phyloP scores from a whole-genome alignment of 768 basidiomycete species.

The Lactifluus echinatus region DNA sequence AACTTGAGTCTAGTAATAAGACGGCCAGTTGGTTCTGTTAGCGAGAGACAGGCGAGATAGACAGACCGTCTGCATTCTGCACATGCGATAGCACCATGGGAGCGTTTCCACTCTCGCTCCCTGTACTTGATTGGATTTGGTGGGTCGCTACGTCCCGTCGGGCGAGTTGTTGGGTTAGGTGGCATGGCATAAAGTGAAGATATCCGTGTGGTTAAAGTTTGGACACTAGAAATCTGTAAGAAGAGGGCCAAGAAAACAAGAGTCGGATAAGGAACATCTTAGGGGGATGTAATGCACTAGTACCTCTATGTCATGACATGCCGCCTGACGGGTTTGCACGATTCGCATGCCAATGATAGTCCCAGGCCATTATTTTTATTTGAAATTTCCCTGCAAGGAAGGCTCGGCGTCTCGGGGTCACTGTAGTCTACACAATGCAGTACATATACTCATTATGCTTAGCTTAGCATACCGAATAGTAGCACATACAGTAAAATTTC shows the following conservation, averaged over 20 bases:
- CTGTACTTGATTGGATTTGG: neutral
- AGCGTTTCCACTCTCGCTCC: conserved; percentile 21
- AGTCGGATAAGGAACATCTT: no score
- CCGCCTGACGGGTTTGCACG: no score
- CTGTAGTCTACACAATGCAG: no score
- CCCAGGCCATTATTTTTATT: no score
- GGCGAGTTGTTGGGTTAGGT: neutral
- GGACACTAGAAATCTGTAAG: neutral
- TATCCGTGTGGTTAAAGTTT: neutral
- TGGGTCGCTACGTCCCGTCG: neutral
- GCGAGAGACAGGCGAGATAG: neutral
- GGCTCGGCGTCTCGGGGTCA: no score
- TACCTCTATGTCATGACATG: no score
- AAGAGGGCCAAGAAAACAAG: neutral
- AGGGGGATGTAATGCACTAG: no score
- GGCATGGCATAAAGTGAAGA: conserved; percentile 4
- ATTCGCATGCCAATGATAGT: no score
- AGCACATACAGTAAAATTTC: no score
- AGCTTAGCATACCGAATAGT: no score
- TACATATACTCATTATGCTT: no score
- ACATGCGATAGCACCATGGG: conserved; percentile 19
- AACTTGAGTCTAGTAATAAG: conserved; percentile 43
- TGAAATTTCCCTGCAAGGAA: no score
- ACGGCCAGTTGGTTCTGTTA: neutral
- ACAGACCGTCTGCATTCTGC: conserved; percentile 21